Base-by-base conservation (phyloP, 2,329 filamentous ascomycete genomes). In the Colletotrichum falcatum region DNA sequence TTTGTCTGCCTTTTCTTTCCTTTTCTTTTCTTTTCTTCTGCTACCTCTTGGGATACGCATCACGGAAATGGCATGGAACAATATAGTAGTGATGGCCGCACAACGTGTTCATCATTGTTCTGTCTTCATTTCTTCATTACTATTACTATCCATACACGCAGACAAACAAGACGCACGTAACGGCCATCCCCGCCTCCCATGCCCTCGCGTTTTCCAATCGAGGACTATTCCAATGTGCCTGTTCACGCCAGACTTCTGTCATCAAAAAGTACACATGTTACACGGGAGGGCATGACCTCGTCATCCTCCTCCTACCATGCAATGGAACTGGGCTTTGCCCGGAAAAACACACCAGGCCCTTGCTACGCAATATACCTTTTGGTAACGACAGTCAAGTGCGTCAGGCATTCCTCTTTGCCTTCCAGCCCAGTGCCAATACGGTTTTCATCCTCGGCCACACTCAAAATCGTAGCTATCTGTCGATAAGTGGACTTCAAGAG, bases 81-180 rank as follows among this genome's bases (percentile, higher is more conserved):
- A 20, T 5, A 3, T 28, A 14, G 7, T 14, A 14, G 7, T 14
- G 7, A 23, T 28, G 20, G 11, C 16, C 39, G 28, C 20, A 23
- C 28, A 54, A 37, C 12, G 35, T 55, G 23, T 61, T n/a, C 46
- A 46, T 26, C 30, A 18, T 51, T 51, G 54, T 33, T 30, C 48
- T 66, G 46, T 59, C 42, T 70, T 71, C 69, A 56, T 69, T 61
- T 65, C 60, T 44, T 71, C 69, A 71, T 71, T 71, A 71, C 28
- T 70, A 71, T 71, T 71, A 71, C 60, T 70, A 71, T 68, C 68
- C 64, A 71, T 71, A 71, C 63, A 71, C 30, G 55, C 66, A 56
- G 42, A 49, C 61, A 66, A 65, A 56, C 69, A 61, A 26, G 26
- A n/a, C 59, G 20, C 42, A 28, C 53, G 61, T 39, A 39, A 54